Evolutionary conservation across 1,139 yeast genomes (phyloP).

Genomic region (Taphrina communis): DNA sequence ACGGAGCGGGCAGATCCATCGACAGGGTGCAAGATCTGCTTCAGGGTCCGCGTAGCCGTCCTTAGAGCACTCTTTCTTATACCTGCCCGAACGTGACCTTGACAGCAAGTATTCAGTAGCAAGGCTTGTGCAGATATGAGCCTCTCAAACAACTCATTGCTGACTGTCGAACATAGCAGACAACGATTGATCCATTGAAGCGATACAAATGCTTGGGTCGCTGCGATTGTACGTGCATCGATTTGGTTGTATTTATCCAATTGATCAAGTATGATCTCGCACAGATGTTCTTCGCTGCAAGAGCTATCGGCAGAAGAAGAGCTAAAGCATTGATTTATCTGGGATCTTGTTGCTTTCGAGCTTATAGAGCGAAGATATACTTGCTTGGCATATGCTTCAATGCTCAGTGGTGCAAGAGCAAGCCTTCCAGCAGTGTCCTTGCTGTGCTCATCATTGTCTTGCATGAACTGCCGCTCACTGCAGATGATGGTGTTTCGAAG

Average conservation of each 20-base stretch:
- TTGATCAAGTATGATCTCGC: slow-evolving; percentile 9
- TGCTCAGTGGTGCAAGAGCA: not conserved
- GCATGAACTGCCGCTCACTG: no score
- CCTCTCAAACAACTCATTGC: not conserved
- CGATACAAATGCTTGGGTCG: slow-evolving; percentile 19
- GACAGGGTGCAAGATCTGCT: not conserved
- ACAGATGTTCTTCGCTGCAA: not conserved
- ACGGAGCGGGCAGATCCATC: not conserved
- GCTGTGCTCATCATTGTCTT: no score
- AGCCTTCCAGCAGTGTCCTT: no score
- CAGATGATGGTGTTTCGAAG: no score
- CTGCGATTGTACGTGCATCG: slow-evolving; percentile 9
- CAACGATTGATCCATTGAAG: slow-evolving; percentile 28
- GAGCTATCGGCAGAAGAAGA: not conserved
- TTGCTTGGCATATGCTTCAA: not conserved
- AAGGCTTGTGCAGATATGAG: slow-evolving; percentile 13
- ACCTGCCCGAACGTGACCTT: slow-evolving; percentile 7
- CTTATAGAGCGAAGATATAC: not conserved
- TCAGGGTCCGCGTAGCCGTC: not conserved
- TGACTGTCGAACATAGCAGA: not conserved
- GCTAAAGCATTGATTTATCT: not conserved
- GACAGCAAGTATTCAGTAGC: slow-evolving; percentile 27
- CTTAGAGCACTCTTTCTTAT: slow-evolving; percentile 13
- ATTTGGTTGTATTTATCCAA: slow-evolving; percentile 11
- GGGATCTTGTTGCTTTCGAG: not conserved